Base-by-base conservation (phyloP, 2,329 filamentous ascomycete genomes). In the Lecanoromycetidae sp. region DNA sequence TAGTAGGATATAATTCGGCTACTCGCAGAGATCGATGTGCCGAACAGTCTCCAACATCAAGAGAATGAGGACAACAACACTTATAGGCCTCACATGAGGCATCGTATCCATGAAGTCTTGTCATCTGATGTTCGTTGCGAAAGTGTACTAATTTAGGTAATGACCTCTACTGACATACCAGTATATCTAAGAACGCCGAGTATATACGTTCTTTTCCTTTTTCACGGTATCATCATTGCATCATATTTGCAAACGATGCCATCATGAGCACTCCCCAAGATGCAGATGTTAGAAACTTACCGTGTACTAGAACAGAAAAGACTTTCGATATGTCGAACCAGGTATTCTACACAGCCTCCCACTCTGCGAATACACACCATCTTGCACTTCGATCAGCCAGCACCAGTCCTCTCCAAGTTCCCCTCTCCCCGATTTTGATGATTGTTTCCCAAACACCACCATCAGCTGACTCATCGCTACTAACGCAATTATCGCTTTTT, bases 361-460 rank as follows among this genome's bases (percentile, higher is more conserved):
- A 82, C 60, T 82, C 77, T 33, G 72, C 77, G 62, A 79, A 81
- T n/a, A 82, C 78, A 59, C 78, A 81, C 78, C 78, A 82, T 46
- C 77, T 70, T 10, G 78, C 78, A 56, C 73, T 78, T 25, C 78
- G 68, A 65, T 82, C 78, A 8, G 78, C 78, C 33, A 81, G 64
- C 44, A 82, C 78, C 23, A 82, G 58, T 1, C 76, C 77, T 47
- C 78, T 68, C 77, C 77, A 82, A 17, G 69, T 69, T 0, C 78
- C 78, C 48, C 70, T 70, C 58, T 82, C 78, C 2, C 76, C 75
- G 55, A 81, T 76, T 62, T 82, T 82, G 60, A 82, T 77, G 2
- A 79, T 74, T 4, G 77, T 80, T 61, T 82, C 77, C 78, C 78
- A 82, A 3, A 72, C 66, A 39, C 70, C 79, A 12, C 76, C 77